Evolutionary conservation across 495 filamentous ascomycete genomes (phyloP), one percentile per base, ranked within the genome.

Genomic region (Echria macrotheca): DNA sequence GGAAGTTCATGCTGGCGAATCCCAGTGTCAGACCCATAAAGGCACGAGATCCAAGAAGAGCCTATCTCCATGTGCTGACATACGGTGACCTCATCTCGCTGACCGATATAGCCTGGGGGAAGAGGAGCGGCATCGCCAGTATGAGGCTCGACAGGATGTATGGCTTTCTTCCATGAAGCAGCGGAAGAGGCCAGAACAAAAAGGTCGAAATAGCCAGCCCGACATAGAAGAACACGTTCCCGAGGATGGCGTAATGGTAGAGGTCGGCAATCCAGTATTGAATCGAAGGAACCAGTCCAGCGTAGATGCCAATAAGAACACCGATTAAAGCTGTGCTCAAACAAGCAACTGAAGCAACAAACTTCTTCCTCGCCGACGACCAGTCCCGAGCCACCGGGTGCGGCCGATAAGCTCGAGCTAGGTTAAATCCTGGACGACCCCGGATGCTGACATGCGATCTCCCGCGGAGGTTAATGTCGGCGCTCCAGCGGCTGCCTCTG

Each of bases 121-220:
- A 82, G 37, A 89, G 76, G 1, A 90, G 69, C 15, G 84, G 83
- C 66, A 89, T 73, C n/a, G 83, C 75, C 14, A 86, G 56, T 5
- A 78, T 71, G 33, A 86, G 70, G 18, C 83, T 76, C 28, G 73
- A 70, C 35, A 90, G 60, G 28, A 80, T 80, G 60, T 89, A 90
- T 6, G 83, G 81, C 62, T 88, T 88, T 26, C 85, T 75, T 14
- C 86, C 85, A 60, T 89, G 84, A 1, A 89, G 71, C n/a, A 89
- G 65, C 7, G 86, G 81, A 6, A 90, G 65, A 1, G 86, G 85
- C 85, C 85, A 90, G 57, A 78, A 79, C 23, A 86, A 56, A 25
- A 85, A 72, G 2, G 78, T 86, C 1, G 84, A 74, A 25, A 89
- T 67, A 0, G 83, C 80, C 33, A 89, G 69, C 10, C 84, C 83